These are phyloP conservation scores for Triticum dicoccoides DNA, from an alignment of 176 grass and related monocot species.

Conservation along the genomic window DNA sequence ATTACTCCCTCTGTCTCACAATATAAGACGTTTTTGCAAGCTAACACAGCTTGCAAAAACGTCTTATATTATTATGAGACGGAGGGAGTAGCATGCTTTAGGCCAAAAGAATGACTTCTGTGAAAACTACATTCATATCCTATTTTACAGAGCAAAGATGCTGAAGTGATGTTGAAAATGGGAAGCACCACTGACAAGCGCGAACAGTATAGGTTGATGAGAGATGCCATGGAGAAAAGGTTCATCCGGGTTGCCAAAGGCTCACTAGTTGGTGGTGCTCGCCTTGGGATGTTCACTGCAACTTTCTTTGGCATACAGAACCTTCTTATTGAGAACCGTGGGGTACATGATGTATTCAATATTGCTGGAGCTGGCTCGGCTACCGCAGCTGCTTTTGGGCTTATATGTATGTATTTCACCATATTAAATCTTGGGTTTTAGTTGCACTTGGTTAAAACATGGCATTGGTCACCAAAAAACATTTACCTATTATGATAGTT, in stretches of 20 bases:
- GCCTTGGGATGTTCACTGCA: slow-evolving; percentile 80
- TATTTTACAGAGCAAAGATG: slow-evolving; percentile 85
- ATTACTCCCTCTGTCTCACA: not conserved
- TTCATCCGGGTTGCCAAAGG: slow-evolving; percentile 71
- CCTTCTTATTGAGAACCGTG: slow-evolving; percentile 62
- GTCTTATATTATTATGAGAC: too few species aligned
- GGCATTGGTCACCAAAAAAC: not conserved
- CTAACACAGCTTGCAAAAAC: too few species aligned
- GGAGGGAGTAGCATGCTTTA: not conserved
- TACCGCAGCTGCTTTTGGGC: slow-evolving; percentile 73
- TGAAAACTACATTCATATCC: not conserved
- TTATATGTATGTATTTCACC: slow-evolving; percentile 57
- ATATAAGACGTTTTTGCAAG: too few species aligned
- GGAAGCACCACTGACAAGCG: slow-evolving; percentile 91
- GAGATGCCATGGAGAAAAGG: slow-evolving; percentile 93
- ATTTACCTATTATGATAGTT: not conserved
- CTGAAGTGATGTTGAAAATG: slow-evolving; percentile 97
- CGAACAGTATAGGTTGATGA: slow-evolving; percentile 96
- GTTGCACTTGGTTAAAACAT: not conserved
- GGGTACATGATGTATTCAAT: slow-evolving; percentile 81
- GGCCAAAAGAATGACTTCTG: not conserved
- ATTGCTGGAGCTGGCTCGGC: slow-evolving; percentile 69
- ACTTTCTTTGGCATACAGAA: slow-evolving; percentile 82
- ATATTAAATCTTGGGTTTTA: slow-evolving; percentile 6
- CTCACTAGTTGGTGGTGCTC: slow-evolving; percentile 72